A percentile compares a stretch with the other conserved stretches of the same genome.
Evolutionary conservation across 1,284 basidiomycete genomes (phyloP).

Genomic region (Pseudozyma flocculosa): DNA sequence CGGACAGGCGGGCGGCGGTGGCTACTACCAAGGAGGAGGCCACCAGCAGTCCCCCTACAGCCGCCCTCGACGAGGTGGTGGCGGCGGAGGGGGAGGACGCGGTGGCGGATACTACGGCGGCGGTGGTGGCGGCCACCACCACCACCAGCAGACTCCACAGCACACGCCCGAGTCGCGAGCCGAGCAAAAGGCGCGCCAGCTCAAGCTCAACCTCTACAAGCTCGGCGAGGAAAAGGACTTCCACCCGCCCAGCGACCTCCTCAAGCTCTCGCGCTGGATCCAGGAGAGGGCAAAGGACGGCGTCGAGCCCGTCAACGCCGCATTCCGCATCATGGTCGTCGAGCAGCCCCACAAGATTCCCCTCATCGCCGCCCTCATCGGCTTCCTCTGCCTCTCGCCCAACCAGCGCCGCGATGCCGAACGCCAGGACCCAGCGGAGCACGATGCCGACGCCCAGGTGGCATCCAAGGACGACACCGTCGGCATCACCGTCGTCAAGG

Average conservation of each 20-base stretch:
- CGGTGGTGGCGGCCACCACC: constrained; percentile 5
- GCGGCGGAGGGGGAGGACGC: constrained; percentile 14
- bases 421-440: neutral
- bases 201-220: constrained; percentile 37
- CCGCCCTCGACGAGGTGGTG: constrained; percentile 14
- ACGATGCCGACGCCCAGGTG: neutral
- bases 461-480: constrained; percentile 17
- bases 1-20: too few species aligned
- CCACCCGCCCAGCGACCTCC: constrained; percentile 40
- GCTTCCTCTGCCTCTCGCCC: constrained; percentile 43
- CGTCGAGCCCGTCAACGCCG: constrained; percentile 29
- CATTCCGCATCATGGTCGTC: constrained; percentile 47
- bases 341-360: constrained; percentile 49
- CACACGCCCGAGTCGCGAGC: constrained; percentile 24
- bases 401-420: constrained; percentile 7
- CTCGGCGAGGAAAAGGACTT: constrained; percentile 43
- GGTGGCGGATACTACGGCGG: constrained; percentile 13
- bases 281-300: constrained; percentile 32
- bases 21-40: too few species aligned
- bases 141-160: constrained; percentile 10
- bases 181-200: constrained; percentile 30
- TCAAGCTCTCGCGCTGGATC: constrained; percentile 47
- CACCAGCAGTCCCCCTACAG: neutral
- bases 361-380: constrained; percentile 49
- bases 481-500: constrained; percentile 44